phyloP scores from a whole-genome alignment of 116 monocot genomes.

The Cymodocea nodosa region DNA sequence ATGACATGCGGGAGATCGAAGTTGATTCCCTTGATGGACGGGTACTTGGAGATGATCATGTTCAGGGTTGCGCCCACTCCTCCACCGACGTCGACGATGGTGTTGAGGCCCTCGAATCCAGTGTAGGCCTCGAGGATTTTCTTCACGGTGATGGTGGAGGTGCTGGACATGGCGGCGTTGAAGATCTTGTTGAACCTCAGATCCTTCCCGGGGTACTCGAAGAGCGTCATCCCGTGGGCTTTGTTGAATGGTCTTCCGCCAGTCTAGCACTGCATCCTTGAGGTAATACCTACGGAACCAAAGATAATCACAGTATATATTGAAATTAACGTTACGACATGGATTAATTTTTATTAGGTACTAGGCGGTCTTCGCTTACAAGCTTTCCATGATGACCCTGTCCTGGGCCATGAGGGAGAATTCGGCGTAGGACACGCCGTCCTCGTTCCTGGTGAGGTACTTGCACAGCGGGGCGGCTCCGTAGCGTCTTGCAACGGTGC shows the following conservation, averaged over 20 bases:
- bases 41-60: constrained; percentile 16
- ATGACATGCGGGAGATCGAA: constrained; percentile 22
- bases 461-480: constrained; percentile 3
- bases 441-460: constrained; percentile 25
- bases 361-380: constrained; percentile 1
- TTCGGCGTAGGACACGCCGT: not conserved
- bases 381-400: not conserved
- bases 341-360: too few relatives aligned
- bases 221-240: constrained; percentile 25
- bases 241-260: constrained; percentile 22
- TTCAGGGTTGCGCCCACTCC: constrained; percentile 7
- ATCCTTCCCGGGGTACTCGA: constrained; percentile 45
- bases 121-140: constrained; percentile 12
- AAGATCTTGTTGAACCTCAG: constrained; percentile 20
- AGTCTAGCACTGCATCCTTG: constrained; percentile 42
- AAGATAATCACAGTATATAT: too few relatives aligned
- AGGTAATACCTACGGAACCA: constrained; percentile 30
- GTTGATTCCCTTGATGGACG: constrained; percentile 12
- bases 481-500: too few relatives aligned
- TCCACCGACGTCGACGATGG: not conserved
- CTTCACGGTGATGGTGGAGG: constrained; percentile 19
- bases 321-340: too few relatives aligned
- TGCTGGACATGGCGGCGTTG: constrained; percentile 18
- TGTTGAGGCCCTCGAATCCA: constrained; percentile 12
- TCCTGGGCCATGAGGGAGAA: too few relatives aligned